Base-by-base conservation (phyloP, 2,329 filamentous ascomycete species). In the Lachnellula hyalina region DNA sequence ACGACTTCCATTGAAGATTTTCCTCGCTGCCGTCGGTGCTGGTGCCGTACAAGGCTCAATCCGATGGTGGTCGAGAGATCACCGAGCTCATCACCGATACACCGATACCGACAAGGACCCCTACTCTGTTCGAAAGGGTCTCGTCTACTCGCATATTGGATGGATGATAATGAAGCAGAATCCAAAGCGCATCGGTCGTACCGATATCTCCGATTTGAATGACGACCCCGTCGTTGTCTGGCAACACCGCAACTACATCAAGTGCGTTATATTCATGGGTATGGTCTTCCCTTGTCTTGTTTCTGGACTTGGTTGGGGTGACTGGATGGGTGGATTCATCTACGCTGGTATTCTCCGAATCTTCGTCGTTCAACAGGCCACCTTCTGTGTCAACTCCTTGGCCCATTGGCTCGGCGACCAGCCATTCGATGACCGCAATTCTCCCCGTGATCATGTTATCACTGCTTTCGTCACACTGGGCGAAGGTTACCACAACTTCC, bases 131-230 rank as follows among this genome's bases (percentile, higher is more conserved):
- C 86, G 89, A 75, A 95, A 95, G 79, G 90, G 90, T 64, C 80
- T 94, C 49, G 74, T 90, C 63, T 93, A 92, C 81, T 90, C 83
- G 51, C 87, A 90, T 75, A 77, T 95, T 54, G 90, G 90, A 67
- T 95, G 90, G 90, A 94, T 95, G 89, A 74, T 95, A 68, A 85
- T 95, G 81, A 93, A 93, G 80, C 90, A 95, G 77, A 93, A 95
- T 77, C 89, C 89, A 62, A 93, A 93, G 81, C 82, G 87, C 60
- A 89, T 90, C 67, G 90, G 90, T 67, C 88, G 90, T 59, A 92
- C 89, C 72, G 90, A 95, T 66, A 94, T 95, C 68, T 86, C 87
- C 66, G 90, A 95, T 68, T 77, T 95, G 64, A 94, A 94, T 75
- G 88, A 93, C 71, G 89, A 94, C 68, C 78, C 86, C 49, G 82